phyloP scores from a whole-genome alignment of 2,329 filamentous ascomycete species.

The Phoma herbarum region DNA sequence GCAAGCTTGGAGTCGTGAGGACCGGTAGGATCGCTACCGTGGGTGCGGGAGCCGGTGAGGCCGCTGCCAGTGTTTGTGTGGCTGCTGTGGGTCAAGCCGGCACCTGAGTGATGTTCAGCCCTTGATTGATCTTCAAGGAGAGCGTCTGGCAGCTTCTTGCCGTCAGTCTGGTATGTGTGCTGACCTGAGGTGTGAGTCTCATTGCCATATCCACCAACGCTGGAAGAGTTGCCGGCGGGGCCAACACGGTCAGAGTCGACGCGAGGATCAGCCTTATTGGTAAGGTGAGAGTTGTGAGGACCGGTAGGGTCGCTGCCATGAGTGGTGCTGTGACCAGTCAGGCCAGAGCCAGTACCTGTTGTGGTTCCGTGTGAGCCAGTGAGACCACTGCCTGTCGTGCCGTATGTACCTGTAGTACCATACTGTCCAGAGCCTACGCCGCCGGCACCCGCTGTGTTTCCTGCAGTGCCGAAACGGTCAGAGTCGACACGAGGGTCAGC shows the following conservation, averaged over 20 bases:
- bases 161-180: conserved; percentile 20
- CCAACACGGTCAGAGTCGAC: conserved; percentile 40
- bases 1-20: conserved; percentile 24
- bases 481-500: conserved; percentile 45
- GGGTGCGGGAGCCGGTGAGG: conserved; percentile 13
- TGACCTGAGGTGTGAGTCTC: conserved; percentile 22
- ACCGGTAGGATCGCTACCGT: conserved; percentile 32
- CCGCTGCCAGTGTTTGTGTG: conserved; percentile 25
- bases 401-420: conserved; percentile 35
- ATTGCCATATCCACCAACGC: conserved; percentile 19
- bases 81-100: conserved; percentile 24
- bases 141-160: conserved; percentile 20
- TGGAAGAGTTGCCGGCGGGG: conserved; percentile 26
- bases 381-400: conserved; percentile 21
- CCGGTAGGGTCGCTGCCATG: conserved; percentile 36
- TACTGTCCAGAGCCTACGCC: conserved; percentile 35
- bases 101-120: conserved; percentile 24
- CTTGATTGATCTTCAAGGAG: conserved; percentile 19
- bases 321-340: conserved; percentile 17
- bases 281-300: conserved; percentile 38
- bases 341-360: conserved; percentile 10
- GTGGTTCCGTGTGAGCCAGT: conserved; percentile 18
- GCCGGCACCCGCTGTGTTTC: conserved; percentile 31
- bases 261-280: conserved; percentile 45
- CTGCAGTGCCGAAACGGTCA: conserved; percentile 26